phyloP scores from a whole-genome alignment of 257 asterid species.

The Solanum microdontum region DNA sequence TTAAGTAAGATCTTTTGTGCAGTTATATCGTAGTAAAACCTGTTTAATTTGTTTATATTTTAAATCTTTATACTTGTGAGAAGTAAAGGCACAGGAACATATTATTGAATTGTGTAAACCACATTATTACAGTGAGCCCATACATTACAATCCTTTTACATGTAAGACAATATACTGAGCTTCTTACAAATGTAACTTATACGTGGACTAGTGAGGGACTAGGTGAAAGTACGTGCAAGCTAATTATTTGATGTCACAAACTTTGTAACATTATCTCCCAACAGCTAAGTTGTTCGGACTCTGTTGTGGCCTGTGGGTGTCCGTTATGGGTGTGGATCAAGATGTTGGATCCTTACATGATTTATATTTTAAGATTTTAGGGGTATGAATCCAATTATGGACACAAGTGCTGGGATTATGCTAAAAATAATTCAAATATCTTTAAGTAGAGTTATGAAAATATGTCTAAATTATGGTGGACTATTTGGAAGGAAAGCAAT shows the following conservation, averaged over 20 bases:
- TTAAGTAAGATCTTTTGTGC: conserved; percentile 46
- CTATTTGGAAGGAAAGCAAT: background rate
- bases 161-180: background rate
- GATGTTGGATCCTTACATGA: background rate
- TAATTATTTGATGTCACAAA: background rate
- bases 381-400: background rate
- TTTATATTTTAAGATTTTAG: background rate
- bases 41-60: background rate
- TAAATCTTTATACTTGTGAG: background rate
- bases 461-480: background rate
- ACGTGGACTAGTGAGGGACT: background rate
- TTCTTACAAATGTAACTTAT: background rate
- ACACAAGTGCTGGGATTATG: background rate
- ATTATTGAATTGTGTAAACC: background rate
- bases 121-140: background rate
- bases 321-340: background rate
- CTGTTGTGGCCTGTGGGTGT: background rate
- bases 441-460: background rate
- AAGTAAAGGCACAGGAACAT: background rate
- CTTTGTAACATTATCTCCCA: background rate
- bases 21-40: background rate
- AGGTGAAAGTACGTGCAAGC: background rate
- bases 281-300: background rate
- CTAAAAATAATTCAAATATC: background rate
- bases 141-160: background rate